Conservation (phyloP, 106 monocot genomes). For the Posidonia australis region DNA sequence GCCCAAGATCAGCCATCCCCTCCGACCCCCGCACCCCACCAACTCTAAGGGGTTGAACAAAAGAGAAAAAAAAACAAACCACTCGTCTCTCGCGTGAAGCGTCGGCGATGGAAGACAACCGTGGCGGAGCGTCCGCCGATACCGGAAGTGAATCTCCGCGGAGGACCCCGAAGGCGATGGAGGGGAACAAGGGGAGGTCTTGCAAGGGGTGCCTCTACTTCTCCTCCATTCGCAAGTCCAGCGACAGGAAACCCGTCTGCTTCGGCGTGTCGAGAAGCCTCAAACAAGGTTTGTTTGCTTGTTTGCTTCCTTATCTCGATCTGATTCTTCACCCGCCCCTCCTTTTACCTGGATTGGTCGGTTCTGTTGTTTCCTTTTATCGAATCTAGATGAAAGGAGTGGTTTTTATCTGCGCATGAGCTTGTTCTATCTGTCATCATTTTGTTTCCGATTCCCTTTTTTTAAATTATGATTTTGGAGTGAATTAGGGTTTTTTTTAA, state of each 20-base stretch:
- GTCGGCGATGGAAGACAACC: neutral
- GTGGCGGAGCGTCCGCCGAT: no score
- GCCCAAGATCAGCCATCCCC: no score
- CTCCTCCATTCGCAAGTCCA: slow-evolving; percentile 53
- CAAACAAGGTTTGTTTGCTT: slow-evolving; percentile 38
- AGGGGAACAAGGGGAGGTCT: slow-evolving; percentile 45
- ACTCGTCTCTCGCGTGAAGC: neutral
- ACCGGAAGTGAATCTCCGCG: neutral
- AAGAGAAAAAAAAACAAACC: no score
- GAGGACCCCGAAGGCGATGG: neutral
- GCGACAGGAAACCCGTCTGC: slow-evolving; percentile 51
- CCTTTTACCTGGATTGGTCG: neutral
- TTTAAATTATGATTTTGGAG: no score
- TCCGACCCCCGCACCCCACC: no score
- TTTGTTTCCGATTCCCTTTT: no score
- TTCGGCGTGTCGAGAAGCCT: slow-evolving; percentile 62
- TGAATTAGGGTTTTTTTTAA: no score
- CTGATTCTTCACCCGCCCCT: neutral
- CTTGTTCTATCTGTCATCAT: no score
- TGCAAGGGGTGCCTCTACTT: slow-evolving; percentile 94
- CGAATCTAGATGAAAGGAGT: no score
- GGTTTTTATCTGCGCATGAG: no score
- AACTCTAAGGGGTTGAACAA: no score
- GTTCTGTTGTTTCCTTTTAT: neutral
- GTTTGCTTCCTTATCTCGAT: neutral